Conservation (phyloP, 83 land plant species). For the Larix sibirica region DNA sequence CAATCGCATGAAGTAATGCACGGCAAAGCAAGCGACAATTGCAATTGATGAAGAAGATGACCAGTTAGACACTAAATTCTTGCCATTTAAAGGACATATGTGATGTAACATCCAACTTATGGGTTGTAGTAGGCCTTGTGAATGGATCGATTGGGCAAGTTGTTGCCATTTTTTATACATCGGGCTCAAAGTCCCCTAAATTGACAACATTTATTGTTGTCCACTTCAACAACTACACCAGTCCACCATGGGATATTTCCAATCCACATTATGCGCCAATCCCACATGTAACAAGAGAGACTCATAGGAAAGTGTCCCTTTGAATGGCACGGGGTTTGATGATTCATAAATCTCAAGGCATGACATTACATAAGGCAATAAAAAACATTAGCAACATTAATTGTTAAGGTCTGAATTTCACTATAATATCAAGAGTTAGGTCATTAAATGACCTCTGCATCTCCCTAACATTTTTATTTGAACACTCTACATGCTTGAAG, state of each 20-base stretch:
- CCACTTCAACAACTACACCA: background rate
- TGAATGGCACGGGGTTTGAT: background rate
- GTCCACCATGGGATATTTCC: background rate
- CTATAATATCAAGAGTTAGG: background rate
- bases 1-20: background rate
- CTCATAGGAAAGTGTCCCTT: background rate
- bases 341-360: background rate
- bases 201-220: background rate
- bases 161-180: background rate
- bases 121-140: background rate
- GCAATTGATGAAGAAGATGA: background rate
- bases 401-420: background rate
- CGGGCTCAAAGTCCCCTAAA: background rate
- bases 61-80: slow-evolving; percentile 20
- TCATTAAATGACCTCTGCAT: background rate
- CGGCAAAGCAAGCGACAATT: background rate
- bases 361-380: background rate
- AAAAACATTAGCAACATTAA: background rate
- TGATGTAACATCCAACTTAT: background rate
- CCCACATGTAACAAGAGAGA: background rate
- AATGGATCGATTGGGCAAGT: background rate
- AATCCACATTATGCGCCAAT: background rate
- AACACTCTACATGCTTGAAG: background rate
- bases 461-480: background rate
- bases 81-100: slow-evolving; percentile 7